These are phyloP conservation scores for Entrophospora sp. DNA, from an alignment of 192 early-diverging fungal species.

Conservation along the genomic window DNA sequence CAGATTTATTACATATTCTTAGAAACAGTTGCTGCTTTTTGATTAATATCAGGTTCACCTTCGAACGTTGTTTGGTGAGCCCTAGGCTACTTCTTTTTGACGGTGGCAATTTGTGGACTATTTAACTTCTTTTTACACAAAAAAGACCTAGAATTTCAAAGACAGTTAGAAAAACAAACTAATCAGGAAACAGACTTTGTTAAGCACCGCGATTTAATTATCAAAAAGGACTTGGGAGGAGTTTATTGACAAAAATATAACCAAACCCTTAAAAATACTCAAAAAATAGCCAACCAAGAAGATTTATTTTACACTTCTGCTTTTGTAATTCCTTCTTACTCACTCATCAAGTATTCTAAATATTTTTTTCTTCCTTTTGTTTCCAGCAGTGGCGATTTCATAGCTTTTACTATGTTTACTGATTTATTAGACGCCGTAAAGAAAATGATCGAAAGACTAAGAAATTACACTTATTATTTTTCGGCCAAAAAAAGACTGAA, in stretches of 20 bases:
- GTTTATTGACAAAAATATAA: background rate
- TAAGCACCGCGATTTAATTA: background rate
- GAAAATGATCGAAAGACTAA: background rate
- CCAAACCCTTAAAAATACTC: background rate
- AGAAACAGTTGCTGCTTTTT: background rate
- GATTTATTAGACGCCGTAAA: background rate
- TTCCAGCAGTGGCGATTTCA: background rate
- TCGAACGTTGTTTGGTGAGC: background rate
- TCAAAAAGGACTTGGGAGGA: background rate
- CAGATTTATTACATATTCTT: background rate
- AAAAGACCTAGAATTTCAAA: background rate
- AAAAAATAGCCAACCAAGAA: background rate
- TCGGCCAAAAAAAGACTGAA: background rate
- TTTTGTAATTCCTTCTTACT: constrained; percentile 5
- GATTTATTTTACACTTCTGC: background rate
- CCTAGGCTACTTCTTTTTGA: background rate
- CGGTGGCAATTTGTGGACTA: background rate
- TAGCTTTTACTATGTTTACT: background rate
- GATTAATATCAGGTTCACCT: background rate
- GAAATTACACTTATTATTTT: background rate
- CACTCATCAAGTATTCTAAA: background rate
- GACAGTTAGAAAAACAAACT: background rate
- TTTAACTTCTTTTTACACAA: background rate
- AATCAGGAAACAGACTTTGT: background rate
- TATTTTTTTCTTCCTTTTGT: constrained; percentile 5